Percentiles rank a stretch among this genome's conserved stretches.
phyloP scores from a whole-genome alignment of 306 rosid genomes.

The Aeschynomene evenia region DNA sequence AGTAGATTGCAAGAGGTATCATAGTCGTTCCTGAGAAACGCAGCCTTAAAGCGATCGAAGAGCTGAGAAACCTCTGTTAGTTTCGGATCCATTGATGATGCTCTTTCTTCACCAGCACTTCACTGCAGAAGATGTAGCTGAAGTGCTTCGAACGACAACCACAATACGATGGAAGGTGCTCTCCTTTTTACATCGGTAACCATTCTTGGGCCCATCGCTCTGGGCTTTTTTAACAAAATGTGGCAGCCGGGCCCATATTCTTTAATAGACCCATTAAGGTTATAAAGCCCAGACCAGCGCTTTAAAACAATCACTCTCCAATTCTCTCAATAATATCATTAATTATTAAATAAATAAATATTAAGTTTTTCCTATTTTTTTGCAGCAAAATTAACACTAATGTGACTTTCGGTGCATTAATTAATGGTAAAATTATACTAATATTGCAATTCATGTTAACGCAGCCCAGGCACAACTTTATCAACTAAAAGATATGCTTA shows the following conservation, averaged over 20 bases:
- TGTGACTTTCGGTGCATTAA: too few species aligned
- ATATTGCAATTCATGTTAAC: too few species aligned
- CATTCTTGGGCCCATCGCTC: neutral
- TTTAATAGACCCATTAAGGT: neutral
- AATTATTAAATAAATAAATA: too few species aligned
- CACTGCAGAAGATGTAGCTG: neutral
- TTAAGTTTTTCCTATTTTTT: too few species aligned
- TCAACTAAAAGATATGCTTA: too few species aligned
- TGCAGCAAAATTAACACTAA: too few species aligned
- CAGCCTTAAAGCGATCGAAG: constrained; percentile 84
- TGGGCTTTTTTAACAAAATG: neutral
- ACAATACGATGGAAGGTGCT: neutral
- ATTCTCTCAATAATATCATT: too few species aligned
- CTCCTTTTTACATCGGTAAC: neutral
- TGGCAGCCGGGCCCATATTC: neutral
- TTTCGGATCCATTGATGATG: constrained; percentile 66
- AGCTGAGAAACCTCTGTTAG: constrained; percentile 67
- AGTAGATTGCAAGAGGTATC: constrained; percentile 49
- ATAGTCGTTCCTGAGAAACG: constrained; percentile 59
- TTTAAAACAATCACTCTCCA: too few species aligned
- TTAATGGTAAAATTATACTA: too few species aligned
- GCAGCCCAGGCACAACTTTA: neutral
- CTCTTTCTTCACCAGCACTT: neutral
- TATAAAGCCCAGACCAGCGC: too few species aligned
- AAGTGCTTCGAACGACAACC: constrained; percentile 5